A percentile compares a stretch with the other conserved stretches of the same genome.
These are phyloP conservation scores for Claviceps maximensis DNA, from an alignment of 2,329 filamentous ascomycete species.

Conservation along the genomic window DNA sequence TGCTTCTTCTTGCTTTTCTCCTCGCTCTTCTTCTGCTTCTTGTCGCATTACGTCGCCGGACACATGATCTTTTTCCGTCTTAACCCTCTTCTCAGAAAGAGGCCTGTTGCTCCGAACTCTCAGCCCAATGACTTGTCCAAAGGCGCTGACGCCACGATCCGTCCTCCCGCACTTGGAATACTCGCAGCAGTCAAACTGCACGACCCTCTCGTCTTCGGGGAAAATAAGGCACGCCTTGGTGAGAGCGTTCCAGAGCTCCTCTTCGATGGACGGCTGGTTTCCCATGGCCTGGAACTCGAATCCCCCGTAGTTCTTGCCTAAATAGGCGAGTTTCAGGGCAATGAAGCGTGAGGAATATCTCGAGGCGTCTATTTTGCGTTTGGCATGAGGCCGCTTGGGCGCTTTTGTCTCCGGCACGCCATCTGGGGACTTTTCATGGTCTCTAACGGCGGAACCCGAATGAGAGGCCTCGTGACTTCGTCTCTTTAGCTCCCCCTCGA, in stretches of 20 bases:
- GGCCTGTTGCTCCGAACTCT: constrained; percentile 70
- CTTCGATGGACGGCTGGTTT: constrained; percentile 70
- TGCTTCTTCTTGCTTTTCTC: constrained; percentile 1
- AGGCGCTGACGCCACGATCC: constrained; percentile 86
- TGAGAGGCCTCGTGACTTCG: constrained; percentile 15
- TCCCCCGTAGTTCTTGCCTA: constrained; percentile 83
- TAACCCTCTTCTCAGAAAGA: constrained; percentile 23
- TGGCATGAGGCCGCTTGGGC: constrained; percentile 24
- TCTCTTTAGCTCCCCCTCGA: constrained; percentile 53
- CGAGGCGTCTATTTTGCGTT: constrained; percentile 56
- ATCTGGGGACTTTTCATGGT: not conserved
- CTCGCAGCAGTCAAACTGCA: constrained; percentile 74
- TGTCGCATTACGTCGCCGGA: constrained; percentile 11
- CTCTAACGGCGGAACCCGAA: constrained; percentile 16
- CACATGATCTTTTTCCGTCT: constrained; percentile 12
- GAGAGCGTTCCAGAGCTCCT: constrained; percentile 85
- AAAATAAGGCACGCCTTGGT: constrained; percentile 72
- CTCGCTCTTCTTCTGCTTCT: constrained; percentile 1
- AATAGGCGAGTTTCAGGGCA: constrained; percentile 85
- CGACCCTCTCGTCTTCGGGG: constrained; percentile 44
- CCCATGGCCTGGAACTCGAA: constrained; percentile 75
- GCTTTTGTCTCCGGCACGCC: not conserved
- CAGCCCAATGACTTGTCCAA: constrained; percentile 85
- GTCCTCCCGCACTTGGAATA: constrained; percentile 95
- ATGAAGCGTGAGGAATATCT: constrained; percentile 75